These are phyloP conservation scores for Hippophae rhamnoides DNA, from an alignment of 306 rosid species.

Conservation along the genomic window DNA sequence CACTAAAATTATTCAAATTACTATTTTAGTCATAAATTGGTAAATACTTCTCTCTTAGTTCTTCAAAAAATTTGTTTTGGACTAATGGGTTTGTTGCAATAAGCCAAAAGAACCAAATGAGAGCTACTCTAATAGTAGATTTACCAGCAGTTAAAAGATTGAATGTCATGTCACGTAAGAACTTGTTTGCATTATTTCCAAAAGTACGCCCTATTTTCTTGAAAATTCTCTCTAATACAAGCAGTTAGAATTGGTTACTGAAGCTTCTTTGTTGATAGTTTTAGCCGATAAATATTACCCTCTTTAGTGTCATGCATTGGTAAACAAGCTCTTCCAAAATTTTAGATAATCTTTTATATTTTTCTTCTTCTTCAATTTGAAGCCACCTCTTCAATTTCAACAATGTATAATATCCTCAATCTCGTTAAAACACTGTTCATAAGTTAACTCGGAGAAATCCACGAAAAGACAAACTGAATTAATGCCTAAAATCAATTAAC, in stretches of 20 bases:
- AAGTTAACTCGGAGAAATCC: constrained; percentile 5
- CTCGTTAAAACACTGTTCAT: constrained; percentile 13
- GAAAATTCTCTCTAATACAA: constrained; percentile 9
- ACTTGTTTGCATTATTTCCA: constrained; percentile 8
- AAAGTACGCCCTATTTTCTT: neutral
- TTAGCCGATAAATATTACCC: neutral
- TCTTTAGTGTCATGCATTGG: constrained; percentile 19
- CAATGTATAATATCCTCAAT: constrained; percentile 10
- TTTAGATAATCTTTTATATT: constrained; percentile 15
- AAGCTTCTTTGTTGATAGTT: neutral
- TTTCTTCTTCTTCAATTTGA: constrained; percentile 30
- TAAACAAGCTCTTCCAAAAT: constrained; percentile 26
- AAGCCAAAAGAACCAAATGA: constrained; percentile 43
- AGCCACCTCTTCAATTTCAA: constrained; percentile 40
- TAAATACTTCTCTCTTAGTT: constrained; percentile 11
- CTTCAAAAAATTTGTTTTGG: constrained; percentile 36
- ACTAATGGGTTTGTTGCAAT: constrained; percentile 34
- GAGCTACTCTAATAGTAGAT: constrained; percentile 34
- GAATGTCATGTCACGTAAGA: constrained; percentile 34
- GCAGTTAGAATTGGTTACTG: constrained; percentile 15
- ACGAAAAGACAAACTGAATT: constrained; percentile 22
- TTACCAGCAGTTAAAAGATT: constrained; percentile 34
- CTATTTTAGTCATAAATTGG: neutral
- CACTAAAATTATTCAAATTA: neutral
- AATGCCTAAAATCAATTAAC: constrained; percentile 18